Percentiles rank a stretch among this genome's conserved stretches.
These are phyloP conservation scores for Pleurozium schreberi DNA, from an alignment of 225 moss, liverwort and hornwort species.

Conservation along the genomic window DNA sequence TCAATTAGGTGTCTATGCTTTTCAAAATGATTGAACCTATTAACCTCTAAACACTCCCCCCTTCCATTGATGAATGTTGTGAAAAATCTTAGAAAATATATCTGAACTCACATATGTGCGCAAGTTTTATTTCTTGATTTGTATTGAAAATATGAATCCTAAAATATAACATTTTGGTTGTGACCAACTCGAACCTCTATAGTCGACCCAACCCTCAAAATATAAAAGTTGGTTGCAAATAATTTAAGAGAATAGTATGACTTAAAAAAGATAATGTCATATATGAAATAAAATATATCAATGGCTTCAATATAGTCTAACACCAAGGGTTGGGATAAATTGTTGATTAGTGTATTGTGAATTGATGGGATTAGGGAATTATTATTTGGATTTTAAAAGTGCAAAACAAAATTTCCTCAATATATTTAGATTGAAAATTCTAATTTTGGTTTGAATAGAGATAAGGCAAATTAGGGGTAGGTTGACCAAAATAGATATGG, in stretches of 20 bases:
- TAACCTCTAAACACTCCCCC: background rate
- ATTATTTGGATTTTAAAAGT: background rate
- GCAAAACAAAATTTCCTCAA: background rate
- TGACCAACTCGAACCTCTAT: background rate
- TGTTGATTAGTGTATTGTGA: background rate
- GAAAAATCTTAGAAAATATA: background rate
- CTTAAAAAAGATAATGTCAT: background rate
- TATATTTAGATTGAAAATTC: background rate
- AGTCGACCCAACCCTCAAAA: background rate
- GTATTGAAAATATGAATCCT: background rate
- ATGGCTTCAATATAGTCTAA: background rate
- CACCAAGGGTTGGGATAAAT: fast-evolving
- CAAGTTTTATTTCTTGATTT: background rate
- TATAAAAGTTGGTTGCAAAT: background rate
- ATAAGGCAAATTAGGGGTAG: background rate
- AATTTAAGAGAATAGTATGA: background rate
- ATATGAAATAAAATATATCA: background rate
- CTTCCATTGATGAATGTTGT: background rate
- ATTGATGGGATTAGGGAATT: background rate
- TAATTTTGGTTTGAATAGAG: background rate
- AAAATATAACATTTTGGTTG: background rate
- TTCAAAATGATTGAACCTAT: background rate
- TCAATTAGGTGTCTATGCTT: background rate
- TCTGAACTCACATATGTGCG: fast-evolving
- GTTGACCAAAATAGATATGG: background rate